Evolutionary conservation across 73 alveolate genomes (phyloP), one percentile per base, ranked within the genome.

Genomic region (Stentor coeruleus): DNA sequence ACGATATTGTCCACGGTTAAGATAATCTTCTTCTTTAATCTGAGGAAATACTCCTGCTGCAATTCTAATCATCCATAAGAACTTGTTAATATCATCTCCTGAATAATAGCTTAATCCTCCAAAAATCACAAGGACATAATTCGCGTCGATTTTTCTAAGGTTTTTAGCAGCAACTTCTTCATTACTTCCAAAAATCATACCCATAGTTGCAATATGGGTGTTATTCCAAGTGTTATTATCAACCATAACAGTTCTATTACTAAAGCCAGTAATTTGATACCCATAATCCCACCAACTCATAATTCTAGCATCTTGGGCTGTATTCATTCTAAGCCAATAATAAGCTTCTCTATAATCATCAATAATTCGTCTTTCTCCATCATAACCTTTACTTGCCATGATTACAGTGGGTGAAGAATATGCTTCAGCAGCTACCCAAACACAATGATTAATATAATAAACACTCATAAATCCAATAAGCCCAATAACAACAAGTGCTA

Each of bases 281-380:
- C 98, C 98, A 82, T 94, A 94, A 88, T 94, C 99, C 99, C 99
- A 95, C 98, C 99, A 95, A 3, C 96, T 85, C 89, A 93, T 92
- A 4, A 95, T 91, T 81, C 90, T 92, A 38, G 95, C 93, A 87
- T 89, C 94, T 49, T 96, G 91, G 41, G 83, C 87, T 35, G 98
- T 93, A 84, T 95, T 95, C 94, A 82, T 85, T 82, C 99, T 92
- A 26, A 95, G 77, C 99, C 99, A 95, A 88, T 91, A 94, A 81
- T 95, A 95, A 37, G 98, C 99, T 81, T 95, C 99, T 89, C 99
- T 88, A 85, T 85, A 95, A 85, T 95, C 99, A 87, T 95, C 99
- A 38, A 83, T 82, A 41, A 87, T 90, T 38, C 66, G 85, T 74
- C 96, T 81, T 66, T 79, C 84, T n/a, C 96, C 96, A 59, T 77